These are phyloP conservation scores for Yamadazyma sp. DNA, from an alignment of 805 yeast genomes.

Conservation along the genomic window DNA sequence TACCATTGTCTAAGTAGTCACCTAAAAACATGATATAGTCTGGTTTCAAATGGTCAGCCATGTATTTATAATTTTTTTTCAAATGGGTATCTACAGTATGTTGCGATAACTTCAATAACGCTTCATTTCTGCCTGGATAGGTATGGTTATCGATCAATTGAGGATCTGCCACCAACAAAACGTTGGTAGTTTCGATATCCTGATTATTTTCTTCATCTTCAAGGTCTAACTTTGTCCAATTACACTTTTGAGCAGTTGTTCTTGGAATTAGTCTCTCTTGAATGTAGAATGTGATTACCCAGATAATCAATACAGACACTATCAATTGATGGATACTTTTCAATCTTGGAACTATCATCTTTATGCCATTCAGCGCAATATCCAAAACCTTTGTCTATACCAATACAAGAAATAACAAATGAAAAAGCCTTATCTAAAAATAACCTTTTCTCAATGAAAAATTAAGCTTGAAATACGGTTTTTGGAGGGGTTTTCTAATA, in stretches of 20 bases:
- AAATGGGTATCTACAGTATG: constrained; percentile 41
- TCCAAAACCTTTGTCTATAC: too few relatives aligned
- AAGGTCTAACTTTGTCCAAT: constrained; percentile 23
- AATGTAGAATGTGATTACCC: constrained; percentile 29
- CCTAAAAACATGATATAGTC: constrained; percentile 40
- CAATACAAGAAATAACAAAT: too few relatives aligned
- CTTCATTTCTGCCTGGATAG: constrained; percentile 35
- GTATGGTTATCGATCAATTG: constrained; percentile 44
- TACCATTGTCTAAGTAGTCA: constrained; percentile 42
- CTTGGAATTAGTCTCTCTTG: constrained; percentile 33
- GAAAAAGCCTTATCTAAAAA: too few relatives aligned
- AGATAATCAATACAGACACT: constrained; percentile 17
- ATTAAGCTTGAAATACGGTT: too few relatives aligned
- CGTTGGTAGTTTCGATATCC: constrained; percentile 18
- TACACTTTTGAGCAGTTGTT: constrained; percentile 24
- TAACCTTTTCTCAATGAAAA: too few relatives aligned
- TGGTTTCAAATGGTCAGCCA: constrained; percentile 30
- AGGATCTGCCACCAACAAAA: constrained; percentile 42
- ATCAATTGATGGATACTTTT: neutral
- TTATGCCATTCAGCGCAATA: too few relatives aligned
- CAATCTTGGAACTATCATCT: too few relatives aligned
- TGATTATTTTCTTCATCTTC: constrained; percentile 5
- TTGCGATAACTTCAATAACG: constrained; percentile 30
- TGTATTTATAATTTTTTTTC: constrained; percentile 33
- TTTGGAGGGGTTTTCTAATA: too few relatives aligned